Percentiles rank a stretch among this genome's conserved stretches.
These are phyloP conservation scores for Patellaria atrata DNA, from an alignment of 495 filamentous ascomycete genomes.

Conservation along the genomic window DNA sequence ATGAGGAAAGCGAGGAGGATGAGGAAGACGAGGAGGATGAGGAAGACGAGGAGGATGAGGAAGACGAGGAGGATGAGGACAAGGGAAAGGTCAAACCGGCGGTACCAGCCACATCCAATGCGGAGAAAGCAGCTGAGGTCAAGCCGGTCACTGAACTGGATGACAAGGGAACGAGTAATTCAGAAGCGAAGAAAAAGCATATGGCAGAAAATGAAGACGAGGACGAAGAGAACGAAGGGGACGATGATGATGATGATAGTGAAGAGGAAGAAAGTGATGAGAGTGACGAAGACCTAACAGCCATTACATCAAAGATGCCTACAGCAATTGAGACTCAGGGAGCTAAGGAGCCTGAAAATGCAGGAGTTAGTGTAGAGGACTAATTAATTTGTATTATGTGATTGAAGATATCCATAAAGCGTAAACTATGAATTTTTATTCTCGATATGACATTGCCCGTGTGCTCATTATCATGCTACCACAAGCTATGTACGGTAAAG, in stretches of 20 bases:
- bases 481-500: too few species aligned
- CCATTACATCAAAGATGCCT: too few species aligned
- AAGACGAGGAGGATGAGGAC: constrained; percentile 18
- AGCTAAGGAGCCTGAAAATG: constrained; percentile 19
- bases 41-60: constrained; percentile 15
- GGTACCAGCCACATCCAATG: not conserved
- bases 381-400: constrained; percentile 5
- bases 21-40: constrained; percentile 12
- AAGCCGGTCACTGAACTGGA: constrained; percentile 1
- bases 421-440: too few species aligned
- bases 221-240: constrained; percentile 8
- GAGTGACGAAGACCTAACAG: constrained; percentile 5
- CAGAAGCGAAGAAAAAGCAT: constrained; percentile 5
- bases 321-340: constrained; percentile 20
- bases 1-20: constrained; percentile 12
- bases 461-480: too few species aligned
- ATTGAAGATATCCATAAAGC: too few species aligned
- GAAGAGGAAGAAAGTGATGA: constrained; percentile 3
- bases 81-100: constrained; percentile 14
- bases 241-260: constrained; percentile 11
- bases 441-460: too few species aligned
- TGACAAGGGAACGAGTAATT: too few species aligned
- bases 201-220: constrained; percentile 7
- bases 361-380: constrained; percentile 21
- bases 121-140: not conserved